Percentiles rank a stretch among this genome's conserved stretches.
phyloP scores from a whole-genome alignment of 768 basidiomycete genomes.

The Termitomyces sp. region DNA sequence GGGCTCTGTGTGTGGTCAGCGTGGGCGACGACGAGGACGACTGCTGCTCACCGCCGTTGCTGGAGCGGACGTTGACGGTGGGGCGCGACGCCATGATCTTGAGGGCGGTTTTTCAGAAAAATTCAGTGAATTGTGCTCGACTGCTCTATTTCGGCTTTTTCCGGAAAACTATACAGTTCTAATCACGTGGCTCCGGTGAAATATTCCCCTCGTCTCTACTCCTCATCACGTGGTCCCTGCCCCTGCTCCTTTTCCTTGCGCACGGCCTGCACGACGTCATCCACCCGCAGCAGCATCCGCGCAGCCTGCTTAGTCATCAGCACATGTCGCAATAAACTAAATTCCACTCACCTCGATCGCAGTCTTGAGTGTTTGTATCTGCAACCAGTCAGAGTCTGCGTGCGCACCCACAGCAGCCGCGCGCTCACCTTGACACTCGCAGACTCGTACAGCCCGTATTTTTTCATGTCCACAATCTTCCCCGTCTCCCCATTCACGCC shows the following conservation, averaged over 20 bases:
- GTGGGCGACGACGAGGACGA: neutral
- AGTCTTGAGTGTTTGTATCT: slow-evolving; percentile 96
- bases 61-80: slow-evolving; percentile 78
- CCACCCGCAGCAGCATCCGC: slow-evolving; percentile 86
- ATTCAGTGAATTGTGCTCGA: slow-evolving; percentile 4
- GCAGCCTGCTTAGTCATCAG: slow-evolving; percentile 50
- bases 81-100: slow-evolving; percentile 88
- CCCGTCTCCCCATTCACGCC: slow-evolving; percentile 96
- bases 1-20: slow-evolving; percentile 45
- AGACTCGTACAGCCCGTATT: slow-evolving; percentile 90
- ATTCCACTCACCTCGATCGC: slow-evolving; percentile 71
- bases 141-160: slow-evolving; percentile 30
- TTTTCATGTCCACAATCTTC: slow-evolving; percentile 93
- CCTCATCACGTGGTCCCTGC: slow-evolving; percentile 47
- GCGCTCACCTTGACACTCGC: slow-evolving; percentile 82
- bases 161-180: slow-evolving; percentile 32
- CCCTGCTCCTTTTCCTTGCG: slow-evolving; percentile 65
- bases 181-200: too few species aligned
- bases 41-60: slow-evolving; percentile 57
- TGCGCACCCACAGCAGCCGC: too few species aligned
- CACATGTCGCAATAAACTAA: neutral
- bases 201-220: too few species aligned
- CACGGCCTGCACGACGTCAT: slow-evolving; percentile 90
- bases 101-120: slow-evolving; percentile 26
- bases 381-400: too few species aligned